phyloP scores from a whole-genome alignment of 2,329 filamentous ascomycete species.

The Beauveria bassiana region DNA sequence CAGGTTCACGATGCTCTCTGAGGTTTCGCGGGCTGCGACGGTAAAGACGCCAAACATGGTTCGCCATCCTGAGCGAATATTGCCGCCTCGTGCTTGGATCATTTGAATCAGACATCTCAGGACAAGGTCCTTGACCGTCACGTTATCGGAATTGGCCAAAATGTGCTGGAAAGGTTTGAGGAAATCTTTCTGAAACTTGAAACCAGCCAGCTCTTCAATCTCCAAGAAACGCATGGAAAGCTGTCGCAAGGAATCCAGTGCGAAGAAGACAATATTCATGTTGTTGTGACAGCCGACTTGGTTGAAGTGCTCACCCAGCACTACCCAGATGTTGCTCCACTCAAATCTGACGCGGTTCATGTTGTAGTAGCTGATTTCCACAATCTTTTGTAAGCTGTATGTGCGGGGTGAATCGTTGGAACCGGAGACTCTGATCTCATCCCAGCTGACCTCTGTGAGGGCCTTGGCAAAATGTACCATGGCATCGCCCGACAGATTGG shows the following conservation, averaged over 20 bases:
- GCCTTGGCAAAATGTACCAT: slow-evolving; percentile 94
- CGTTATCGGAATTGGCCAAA: slow-evolving; percentile 83
- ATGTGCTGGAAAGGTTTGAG: slow-evolving; percentile 97
- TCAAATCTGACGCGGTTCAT: slow-evolving; percentile 98
- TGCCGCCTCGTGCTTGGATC: slow-evolving; percentile 94
- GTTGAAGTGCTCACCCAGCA: slow-evolving; percentile 98
- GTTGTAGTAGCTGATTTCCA: slow-evolving; percentile 99
- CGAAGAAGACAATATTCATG: slow-evolving; percentile 95
- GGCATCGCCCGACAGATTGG: slow-evolving; percentile 83
- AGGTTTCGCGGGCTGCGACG: slow-evolving; percentile 84
- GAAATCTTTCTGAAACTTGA: slow-evolving; percentile 99
- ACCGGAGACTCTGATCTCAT: slow-evolving; percentile 95
- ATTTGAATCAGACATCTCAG: slow-evolving; percentile 95
- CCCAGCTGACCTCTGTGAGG: slow-evolving; percentile 94
- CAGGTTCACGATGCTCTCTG: slow-evolving; percentile 92
- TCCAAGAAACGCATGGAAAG: slow-evolving; percentile 99
- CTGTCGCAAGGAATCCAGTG: slow-evolving; percentile 88
- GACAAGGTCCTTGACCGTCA: slow-evolving; percentile 96
- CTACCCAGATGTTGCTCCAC: slow-evolving; percentile 96
- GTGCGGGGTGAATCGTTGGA: slow-evolving; percentile 93
- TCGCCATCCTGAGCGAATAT: slow-evolving; percentile 95
- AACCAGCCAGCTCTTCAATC: slow-evolving; percentile 92
- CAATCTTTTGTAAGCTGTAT: slow-evolving; percentile 95
- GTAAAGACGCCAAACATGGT: slow-evolving; percentile 99
- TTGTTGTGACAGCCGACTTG: slow-evolving; percentile 94